A percentile compares a stretch with the other conserved stretches of the same genome.
These are phyloP conservation scores for Geosiphon pyriformis DNA, from an alignment of 192 early-diverging fungal genomes.

Conservation along the genomic window DNA sequence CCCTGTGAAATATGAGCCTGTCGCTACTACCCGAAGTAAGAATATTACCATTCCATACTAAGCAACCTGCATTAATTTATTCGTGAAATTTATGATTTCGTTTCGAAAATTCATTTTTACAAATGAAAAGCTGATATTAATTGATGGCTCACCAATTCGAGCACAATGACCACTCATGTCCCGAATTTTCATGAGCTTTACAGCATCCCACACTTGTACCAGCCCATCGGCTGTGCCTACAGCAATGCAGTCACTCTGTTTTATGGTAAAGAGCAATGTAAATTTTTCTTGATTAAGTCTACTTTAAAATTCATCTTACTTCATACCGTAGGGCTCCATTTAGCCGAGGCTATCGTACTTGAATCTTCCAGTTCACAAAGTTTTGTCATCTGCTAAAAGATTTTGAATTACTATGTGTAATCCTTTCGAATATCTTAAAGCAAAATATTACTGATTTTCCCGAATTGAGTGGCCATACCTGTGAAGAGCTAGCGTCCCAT, in stretches of 20 bases:
- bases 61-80: neutral
- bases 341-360: slow-evolving; percentile 71
- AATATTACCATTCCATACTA: slow-evolving; percentile 56
- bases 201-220: slow-evolving; percentile 69
- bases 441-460: neutral
- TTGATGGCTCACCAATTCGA: slow-evolving; percentile 46
- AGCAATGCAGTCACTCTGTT: slow-evolving; percentile 53
- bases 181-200: slow-evolving; percentile 33
- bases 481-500: slow-evolving; percentile 69
- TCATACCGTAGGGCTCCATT: slow-evolving; percentile 61
- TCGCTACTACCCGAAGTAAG: slow-evolving; percentile 76
- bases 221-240: slow-evolving; percentile 66
- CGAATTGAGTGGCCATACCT: neutral
- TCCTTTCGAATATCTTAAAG: no score
- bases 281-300: no score
- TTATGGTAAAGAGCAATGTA: no score
- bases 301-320: no score
- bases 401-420: no score
- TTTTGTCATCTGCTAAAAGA: slow-evolving; percentile 40
- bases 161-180: slow-evolving; percentile 41
- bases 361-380: slow-evolving; percentile 28
- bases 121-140: no score
- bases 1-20: slow-evolving; percentile 63
- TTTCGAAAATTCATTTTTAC: no score
- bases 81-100: neutral